Evolutionary conservation across 129 eudicot genomes (phyloP), one percentile per base, ranked within the genome.

Genomic region (Cynara cardunculus): DNA sequence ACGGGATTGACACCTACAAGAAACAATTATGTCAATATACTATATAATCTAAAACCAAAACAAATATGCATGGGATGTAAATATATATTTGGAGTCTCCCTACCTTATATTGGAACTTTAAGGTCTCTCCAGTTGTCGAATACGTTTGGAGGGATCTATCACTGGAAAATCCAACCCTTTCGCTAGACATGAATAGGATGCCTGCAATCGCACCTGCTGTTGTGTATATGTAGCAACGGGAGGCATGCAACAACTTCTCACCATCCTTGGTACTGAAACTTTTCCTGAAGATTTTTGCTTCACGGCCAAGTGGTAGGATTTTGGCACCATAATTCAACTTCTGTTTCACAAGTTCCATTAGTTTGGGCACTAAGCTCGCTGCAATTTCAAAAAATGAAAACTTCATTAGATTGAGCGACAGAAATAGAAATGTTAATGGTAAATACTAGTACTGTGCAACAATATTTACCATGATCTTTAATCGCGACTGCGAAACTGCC

Each of bases 121-220:
- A 7, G 25, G 71, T 13, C 73, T 77, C 82, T 4, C 82, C 82
- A 11, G 66, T 21, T 19, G 78, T 25, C 34, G 86, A 76, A 83
- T 78, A 61, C 5, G 44, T 75, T 83, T 76, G 72, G 34, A 83
- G 9, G 25, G 78, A 34, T 31, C 25, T 83, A 11, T 83, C 67
- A 21, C 82, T 83, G 78, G 53, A 34, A 76, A 76, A 83, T 26
- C 35, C 82, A 22, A 83, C 67, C 68, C 65, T 70, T 61, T 76
- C 73, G 1, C 26, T 83, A 1, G 86, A 59, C 26, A 83, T 46
- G 32, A 77, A 83, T 1, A 83, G 27, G 59, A 61, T 71, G 37
- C 86, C 82, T 21, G 82, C 39, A 1, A 83, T 83, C 1, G 82
- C 77, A 28, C 86, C 86, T 3, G 78, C 78, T 76, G 86, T 83